phyloP scores from a whole-genome alignment of 768 basidiomycete genomes.

The Cubamyces sp. region DNA sequence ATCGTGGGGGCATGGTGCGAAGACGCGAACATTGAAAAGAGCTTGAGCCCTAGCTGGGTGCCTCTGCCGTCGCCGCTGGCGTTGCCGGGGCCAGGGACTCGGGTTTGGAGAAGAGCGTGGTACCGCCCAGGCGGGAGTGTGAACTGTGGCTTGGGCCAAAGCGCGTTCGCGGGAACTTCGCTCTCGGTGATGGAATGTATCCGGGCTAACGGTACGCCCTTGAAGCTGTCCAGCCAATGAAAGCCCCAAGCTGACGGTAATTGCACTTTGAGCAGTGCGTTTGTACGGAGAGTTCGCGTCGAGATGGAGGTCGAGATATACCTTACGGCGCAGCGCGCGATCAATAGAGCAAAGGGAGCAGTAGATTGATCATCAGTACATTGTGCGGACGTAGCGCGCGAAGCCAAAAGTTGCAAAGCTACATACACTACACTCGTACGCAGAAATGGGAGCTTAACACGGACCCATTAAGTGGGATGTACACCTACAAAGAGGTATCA shows the following conservation, averaged over 20 bases:
- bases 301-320: too few species aligned
- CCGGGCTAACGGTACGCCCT: neutral
- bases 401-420: conserved; percentile 4
- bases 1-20: conserved; percentile 22
- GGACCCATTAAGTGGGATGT: neutral
- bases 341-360: too few species aligned
- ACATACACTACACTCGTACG: conserved; percentile 9
- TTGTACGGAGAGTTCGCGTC: neutral
- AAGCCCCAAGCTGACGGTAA: neutral
- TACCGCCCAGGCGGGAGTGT: conserved; percentile 16
- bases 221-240: neutral
- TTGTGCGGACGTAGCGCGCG: conserved; percentile 19
- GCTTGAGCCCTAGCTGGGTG: neutral
- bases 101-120: conserved; percentile 18
- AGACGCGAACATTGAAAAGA: conserved; percentile 10
- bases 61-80: conserved; percentile 2
- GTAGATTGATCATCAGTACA: conserved; percentile 9
- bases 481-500: conserved; percentile 11
- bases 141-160: conserved; percentile 10
- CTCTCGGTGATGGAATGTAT: conserved; percentile 3
- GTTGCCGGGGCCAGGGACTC: conserved; percentile 20
- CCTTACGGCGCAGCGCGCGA: too few species aligned
- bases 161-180: conserved; percentile 19
- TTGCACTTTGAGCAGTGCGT: neutral
- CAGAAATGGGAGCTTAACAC: neutral